Conservation (phyloP, 257 asterid genomes). For the Scutellaria minor region DNA sequence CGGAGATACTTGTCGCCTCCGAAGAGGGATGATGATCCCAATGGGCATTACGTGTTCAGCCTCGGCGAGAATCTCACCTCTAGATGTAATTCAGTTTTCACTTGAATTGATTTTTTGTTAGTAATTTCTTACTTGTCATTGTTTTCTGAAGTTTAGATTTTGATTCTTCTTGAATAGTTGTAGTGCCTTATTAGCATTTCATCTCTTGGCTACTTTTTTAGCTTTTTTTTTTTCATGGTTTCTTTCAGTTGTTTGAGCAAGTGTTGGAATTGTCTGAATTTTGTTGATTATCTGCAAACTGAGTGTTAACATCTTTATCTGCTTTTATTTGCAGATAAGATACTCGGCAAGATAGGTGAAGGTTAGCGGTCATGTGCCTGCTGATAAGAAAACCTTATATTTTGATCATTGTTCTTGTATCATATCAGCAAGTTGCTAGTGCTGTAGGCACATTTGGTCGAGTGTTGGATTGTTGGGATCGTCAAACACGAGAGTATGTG, state of each 20-base stretch:
- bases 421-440: slow-evolving; percentile 79
- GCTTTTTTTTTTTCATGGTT: neutral
- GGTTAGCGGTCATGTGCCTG: slow-evolving; percentile 81
- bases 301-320: slow-evolving; percentile 29
- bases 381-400: slow-evolving; percentile 61
- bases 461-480: slow-evolving; percentile 96
- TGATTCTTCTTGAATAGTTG: slow-evolving; percentile 9
- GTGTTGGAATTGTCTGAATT: slow-evolving; percentile 19
- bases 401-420: slow-evolving; percentile 72
- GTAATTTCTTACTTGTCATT: neutral
- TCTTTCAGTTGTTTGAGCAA: neutral
- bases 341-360: slow-evolving; percentile 91
- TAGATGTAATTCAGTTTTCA: slow-evolving; percentile 56
- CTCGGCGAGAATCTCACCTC: slow-evolving; percentile 85
- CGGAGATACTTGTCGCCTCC: slow-evolving; percentile 68
- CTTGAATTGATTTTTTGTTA: neutral
- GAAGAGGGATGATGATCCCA: slow-evolving; percentile 69
- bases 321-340: slow-evolving; percentile 67
- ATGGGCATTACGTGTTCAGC: slow-evolving; percentile 74
- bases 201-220: neutral
- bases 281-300: neutral
- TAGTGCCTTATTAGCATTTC: neutral
- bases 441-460: slow-evolving; percentile 96
- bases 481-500: slow-evolving; percentile 61
- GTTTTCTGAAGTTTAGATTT: slow-evolving; percentile 2